A percentile compares a stretch with the other conserved stretches of the same genome.
Evolutionary conservation across 495 filamentous ascomycete genomes (phyloP).

Genomic region (Astrocystis sublimbata): DNA sequence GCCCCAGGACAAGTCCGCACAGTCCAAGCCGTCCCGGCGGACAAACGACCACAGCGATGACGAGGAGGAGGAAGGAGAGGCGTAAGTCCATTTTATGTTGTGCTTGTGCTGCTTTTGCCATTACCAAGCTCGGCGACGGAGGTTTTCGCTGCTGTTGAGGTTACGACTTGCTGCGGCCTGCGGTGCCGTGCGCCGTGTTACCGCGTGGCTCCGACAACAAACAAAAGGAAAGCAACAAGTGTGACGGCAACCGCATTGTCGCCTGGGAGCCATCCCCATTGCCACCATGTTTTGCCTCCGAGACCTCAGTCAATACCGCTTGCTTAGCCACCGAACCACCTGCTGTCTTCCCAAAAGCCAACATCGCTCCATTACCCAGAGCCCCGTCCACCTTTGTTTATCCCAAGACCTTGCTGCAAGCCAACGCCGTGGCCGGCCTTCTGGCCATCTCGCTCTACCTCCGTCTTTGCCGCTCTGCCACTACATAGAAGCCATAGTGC

Average conservation of each 20-base stretch:
- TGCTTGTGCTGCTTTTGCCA: neutral
- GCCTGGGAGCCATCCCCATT: neutral
- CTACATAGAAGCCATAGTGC: too few species aligned
- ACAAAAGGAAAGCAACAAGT: neutral
- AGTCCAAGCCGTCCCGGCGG: slow-evolving; percentile 40
- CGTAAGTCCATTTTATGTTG: slow-evolving; percentile 67
- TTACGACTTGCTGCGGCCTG: neutral
- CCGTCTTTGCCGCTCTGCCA: too few species aligned
- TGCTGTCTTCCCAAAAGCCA: neutral
- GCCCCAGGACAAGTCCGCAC: slow-evolving; percentile 40
- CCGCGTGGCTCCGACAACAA: neutral
- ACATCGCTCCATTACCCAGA: neutral
- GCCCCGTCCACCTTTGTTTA: slow-evolving; percentile 2
- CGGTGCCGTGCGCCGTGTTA: neutral
- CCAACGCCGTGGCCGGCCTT: neutral
- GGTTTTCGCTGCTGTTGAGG: neutral
- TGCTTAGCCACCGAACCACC: neutral
- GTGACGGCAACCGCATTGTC: neutral
- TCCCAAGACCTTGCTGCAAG: neutral
- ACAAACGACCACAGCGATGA: slow-evolving; percentile 66
- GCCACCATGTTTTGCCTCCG: neutral
- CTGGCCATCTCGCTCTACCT: neutral
- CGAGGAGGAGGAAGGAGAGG: slow-evolving; percentile 73
- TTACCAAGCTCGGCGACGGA: too few species aligned
- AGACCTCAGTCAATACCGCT: neutral